A percentile compares a stretch with the other conserved stretches of the same genome.
Conservation (phyloP, 1,139 yeast genomes). For the Groenewaldozyma auringiensis region DNA sequence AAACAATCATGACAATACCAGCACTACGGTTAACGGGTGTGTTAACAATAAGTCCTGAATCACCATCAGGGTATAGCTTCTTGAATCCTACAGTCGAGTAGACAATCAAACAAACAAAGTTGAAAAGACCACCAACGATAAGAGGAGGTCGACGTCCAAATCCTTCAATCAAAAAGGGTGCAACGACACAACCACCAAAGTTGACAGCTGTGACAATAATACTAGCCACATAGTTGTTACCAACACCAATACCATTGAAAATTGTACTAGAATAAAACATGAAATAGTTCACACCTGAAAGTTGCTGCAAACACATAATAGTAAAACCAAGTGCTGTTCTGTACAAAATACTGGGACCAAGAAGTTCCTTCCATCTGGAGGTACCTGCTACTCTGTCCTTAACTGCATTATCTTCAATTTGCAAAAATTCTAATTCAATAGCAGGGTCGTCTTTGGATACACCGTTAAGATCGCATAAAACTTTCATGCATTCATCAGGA, state of each 20-base stretch:
- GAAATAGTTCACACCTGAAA: constrained; percentile 69
- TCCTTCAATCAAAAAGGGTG: constrained; percentile 1
- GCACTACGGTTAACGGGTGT: constrained; percentile 38
- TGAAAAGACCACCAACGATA: constrained; percentile 11
- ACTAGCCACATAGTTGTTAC: constrained; percentile 1
- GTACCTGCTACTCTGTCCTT: constrained; percentile 1
- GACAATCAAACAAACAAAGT: constrained; percentile 3
- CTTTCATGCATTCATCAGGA: constrained; percentile 3
- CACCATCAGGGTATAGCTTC: constrained; percentile 23
- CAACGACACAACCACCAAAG: constrained; percentile 2
- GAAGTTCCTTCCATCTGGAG: constrained; percentile 2
- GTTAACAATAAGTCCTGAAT: constrained; percentile 2
- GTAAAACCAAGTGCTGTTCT: constrained; percentile 1
- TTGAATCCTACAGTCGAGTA: constrained; percentile 3
- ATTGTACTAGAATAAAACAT: constrained; percentile 11
- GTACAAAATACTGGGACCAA: neutral
- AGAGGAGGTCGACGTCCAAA: constrained; percentile 20
- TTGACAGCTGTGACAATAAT: constrained; percentile 2
- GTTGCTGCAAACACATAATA: constrained; percentile 59
- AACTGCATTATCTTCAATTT: constrained; percentile 1
- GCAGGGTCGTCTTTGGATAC: neutral
- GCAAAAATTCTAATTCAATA: constrained; percentile 2
- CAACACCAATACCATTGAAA: constrained; percentile 3
- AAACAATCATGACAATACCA: constrained; percentile 50
- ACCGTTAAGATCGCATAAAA: neutral